phyloP scores from a whole-genome alignment of 1,139 yeast genomes.

The Hyphopichia pseudoburtonii region DNA sequence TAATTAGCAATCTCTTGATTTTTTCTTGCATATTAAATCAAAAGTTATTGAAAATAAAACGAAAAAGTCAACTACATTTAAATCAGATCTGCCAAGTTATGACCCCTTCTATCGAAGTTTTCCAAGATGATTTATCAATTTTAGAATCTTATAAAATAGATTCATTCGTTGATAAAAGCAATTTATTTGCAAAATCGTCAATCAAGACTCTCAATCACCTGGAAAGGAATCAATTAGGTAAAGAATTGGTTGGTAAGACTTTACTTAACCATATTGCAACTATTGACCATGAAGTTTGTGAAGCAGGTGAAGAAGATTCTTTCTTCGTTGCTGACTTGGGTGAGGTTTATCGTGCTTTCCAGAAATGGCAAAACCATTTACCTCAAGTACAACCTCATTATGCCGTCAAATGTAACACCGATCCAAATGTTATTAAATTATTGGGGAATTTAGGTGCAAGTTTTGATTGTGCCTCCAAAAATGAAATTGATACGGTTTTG shows the following conservation, averaged over 20 bases:
- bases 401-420: conserved; percentile 94
- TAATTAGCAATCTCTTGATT: no score
- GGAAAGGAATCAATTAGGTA: not conserved
- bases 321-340: conserved; percentile 88
- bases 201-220: not conserved
- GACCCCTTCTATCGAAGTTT: conserved; percentile 26
- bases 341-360: conserved; percentile 59
- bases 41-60: no score
- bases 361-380: conserved; percentile 60
- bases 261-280: conserved; percentile 40
- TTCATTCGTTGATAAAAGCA: conserved; percentile 8
- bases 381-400: conserved; percentile 83
- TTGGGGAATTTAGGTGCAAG: conserved; percentile 66
- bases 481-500: conserved; percentile 73
- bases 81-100: conserved; percentile 16
- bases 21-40: no score
- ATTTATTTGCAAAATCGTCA: not conserved
- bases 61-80: not conserved
- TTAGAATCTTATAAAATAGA: conserved; percentile 9
- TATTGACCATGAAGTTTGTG: conserved; percentile 62
- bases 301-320: conserved; percentile 79
- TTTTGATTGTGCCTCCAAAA: conserved; percentile 92
- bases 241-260: conserved; percentile 35
- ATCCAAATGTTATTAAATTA: conserved; percentile 54
- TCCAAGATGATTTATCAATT: conserved; percentile 14